Conservation (phyloP, 2,329 filamentous ascomycete species). For the Monilinia fructicola region DNA sequence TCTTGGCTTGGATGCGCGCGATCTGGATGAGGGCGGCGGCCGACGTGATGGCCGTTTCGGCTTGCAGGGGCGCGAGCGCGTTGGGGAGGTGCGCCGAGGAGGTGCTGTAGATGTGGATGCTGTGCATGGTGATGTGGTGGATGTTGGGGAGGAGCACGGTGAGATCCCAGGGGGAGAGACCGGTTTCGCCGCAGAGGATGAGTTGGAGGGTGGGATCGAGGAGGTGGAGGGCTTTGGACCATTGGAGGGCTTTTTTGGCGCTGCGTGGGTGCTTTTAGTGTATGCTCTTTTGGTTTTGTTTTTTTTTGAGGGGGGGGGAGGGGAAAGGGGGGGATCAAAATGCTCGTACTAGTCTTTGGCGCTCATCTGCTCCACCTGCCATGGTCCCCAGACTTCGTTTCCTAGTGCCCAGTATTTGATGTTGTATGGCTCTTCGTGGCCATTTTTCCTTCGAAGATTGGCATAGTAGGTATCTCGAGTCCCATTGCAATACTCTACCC, state of each 20-base stretch:
- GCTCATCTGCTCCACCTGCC: conserved; percentile 56
- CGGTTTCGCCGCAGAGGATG: conserved; percentile 63
- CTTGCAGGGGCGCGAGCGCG: conserved; percentile 56
- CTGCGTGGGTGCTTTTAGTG: neutral
- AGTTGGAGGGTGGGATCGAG: conserved; percentile 60
- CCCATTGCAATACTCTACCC: conserved; percentile 86
- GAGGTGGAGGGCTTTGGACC: conserved; percentile 58
- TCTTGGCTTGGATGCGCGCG: conserved; percentile 57
- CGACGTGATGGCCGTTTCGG: conserved; percentile 65
- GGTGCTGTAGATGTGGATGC: conserved; percentile 65
- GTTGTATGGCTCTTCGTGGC: conserved; percentile 73
- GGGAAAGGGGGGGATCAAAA: no score
- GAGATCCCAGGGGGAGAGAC: conserved; percentile 61
- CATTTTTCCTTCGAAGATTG: conserved; percentile 74
- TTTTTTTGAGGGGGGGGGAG: no score
- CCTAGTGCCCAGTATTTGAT: conserved; percentile 86
- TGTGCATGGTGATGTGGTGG: conserved; percentile 64
- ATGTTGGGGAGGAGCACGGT: conserved; percentile 62
- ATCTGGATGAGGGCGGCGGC: conserved; percentile 61
- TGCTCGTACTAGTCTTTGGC: conserved; percentile 50
- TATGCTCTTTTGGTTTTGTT: neutral
- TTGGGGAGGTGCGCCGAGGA: conserved; percentile 48
- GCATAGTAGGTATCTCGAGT: conserved; percentile 77
- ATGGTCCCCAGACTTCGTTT: conserved; percentile 57
- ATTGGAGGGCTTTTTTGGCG: conserved; percentile 56